Percentiles rank a stretch among this genome's conserved stretches.
Conservation (phyloP, 2,329 filamentous ascomycete genomes). For the Endoconidiophora laricicola region DNA sequence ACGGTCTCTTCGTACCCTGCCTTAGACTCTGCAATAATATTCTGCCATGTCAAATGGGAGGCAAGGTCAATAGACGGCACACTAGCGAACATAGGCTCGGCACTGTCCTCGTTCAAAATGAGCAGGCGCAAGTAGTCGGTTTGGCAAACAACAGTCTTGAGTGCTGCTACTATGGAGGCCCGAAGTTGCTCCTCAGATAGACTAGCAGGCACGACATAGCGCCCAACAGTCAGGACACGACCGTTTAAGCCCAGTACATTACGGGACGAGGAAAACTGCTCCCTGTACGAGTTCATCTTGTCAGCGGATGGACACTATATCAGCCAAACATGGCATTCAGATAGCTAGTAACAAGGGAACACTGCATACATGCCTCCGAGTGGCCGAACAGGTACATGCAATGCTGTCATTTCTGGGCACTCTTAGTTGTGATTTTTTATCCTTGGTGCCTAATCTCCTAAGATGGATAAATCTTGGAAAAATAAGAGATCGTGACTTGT, state of each 20-base stretch:
- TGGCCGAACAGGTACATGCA: background rate
- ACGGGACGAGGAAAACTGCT: constrained; percentile 29
- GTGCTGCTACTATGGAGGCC: background rate
- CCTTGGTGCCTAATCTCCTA: no score
- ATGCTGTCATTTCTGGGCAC: no score
- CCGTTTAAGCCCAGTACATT: constrained; percentile 31
- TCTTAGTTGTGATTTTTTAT: no score
- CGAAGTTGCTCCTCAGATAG: background rate
- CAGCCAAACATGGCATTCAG: no score
- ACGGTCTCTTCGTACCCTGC: constrained; percentile 19
- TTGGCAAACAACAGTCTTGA: background rate
- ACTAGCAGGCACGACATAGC: constrained; percentile 20
- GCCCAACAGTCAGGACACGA: constrained; percentile 29
- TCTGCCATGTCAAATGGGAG: constrained; percentile 25
- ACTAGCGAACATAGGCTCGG: constrained; percentile 27
- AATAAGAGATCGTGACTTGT: no score
- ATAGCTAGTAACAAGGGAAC: no score
- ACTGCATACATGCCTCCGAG: constrained; percentile 7
- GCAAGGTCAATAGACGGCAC: constrained; percentile 27
- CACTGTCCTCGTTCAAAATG: constrained; percentile 29
- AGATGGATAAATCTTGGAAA: no score
- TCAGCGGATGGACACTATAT: background rate
- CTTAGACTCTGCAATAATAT: constrained; percentile 14
- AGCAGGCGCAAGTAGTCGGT: constrained; percentile 29
- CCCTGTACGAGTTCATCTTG: constrained; percentile 19